Percentiles rank a stretch among this genome's conserved stretches.
Conservation (phyloP, 2,329 filamentous ascomycete genomes). For the Stachybotrys chlorohalonatus region DNA sequence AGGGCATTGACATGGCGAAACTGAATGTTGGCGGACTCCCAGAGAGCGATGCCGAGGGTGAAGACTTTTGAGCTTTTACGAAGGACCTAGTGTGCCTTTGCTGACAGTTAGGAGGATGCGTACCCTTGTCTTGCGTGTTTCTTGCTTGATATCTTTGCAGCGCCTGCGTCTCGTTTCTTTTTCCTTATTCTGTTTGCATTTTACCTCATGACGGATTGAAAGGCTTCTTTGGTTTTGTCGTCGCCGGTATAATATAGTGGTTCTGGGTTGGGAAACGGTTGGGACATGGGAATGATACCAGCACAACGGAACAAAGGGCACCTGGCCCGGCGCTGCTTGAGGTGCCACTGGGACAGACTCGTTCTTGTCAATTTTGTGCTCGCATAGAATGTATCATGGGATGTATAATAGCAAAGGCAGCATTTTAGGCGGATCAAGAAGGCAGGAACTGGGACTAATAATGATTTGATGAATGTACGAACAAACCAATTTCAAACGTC, state of each 20-base stretch:
- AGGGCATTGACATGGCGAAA: constrained; percentile 7
- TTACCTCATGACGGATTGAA: neutral
- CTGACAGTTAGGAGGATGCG: neutral
- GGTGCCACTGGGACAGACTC: neutral
- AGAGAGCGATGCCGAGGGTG: constrained; percentile 19
- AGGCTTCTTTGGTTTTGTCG: no score
- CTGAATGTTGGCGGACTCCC: constrained; percentile 1
- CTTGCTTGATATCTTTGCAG: neutral
- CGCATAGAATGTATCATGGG: neutral
- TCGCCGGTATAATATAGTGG: no score
- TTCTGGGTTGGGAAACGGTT: no score
- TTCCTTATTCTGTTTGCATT: neutral
- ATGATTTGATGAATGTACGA: neutral
- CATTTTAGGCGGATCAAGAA: neutral
- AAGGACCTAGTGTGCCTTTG: neutral
- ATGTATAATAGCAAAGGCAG: neutral
- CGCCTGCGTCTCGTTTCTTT: neutral
- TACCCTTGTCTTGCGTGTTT: neutral
- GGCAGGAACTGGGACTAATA: neutral
- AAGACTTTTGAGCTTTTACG: constrained; percentile 7
- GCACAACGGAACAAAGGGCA: neutral
- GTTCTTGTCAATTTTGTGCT: neutral
- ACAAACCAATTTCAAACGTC: neutral
- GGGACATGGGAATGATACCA: neutral
- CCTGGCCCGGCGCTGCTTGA: neutral